phyloP scores from a whole-genome alignment of 768 basidiomycete species.

The Suillus luteus region DNA sequence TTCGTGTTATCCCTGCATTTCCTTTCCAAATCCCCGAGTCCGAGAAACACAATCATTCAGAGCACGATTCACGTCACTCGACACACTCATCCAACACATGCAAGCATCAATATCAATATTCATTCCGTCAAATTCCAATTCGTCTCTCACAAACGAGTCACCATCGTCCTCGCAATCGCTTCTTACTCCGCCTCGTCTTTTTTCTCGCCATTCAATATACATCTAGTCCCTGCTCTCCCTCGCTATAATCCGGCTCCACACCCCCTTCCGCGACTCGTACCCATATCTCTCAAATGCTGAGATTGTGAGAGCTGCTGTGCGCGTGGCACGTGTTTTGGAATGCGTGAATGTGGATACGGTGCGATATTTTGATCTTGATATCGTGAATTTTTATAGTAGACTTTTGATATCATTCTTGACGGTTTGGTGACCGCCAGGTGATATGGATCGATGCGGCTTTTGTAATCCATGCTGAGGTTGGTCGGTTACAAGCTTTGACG shows the following conservation, averaged over 20 bases:
- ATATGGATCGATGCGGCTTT: conserved; percentile 28
- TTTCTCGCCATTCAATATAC: neutral
- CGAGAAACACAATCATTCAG: conserved; percentile 42
- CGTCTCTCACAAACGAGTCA: neutral
- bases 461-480: conserved; percentile 24
- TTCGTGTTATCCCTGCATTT: neutral
- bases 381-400: conserved; percentile 18
- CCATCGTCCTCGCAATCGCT: neutral
- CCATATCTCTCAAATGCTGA: conserved; percentile 20
- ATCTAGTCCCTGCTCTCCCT: conserved; percentile 17
- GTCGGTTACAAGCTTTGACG: conserved; percentile 18
- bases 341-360: conserved; percentile 6
- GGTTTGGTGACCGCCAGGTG: conserved; percentile 13
- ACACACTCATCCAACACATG: conserved; percentile 47
- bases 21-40: conserved; percentile 1
- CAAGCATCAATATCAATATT: conserved; percentile 18
- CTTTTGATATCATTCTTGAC: neutral
- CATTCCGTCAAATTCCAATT: neutral
- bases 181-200: neutral
- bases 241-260: conserved; percentile 28
- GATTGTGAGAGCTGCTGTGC: conserved; percentile 21
- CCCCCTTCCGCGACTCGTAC: conserved; percentile 20
- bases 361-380: conserved; percentile 10
- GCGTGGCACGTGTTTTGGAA: conserved; percentile 20
- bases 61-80: conserved; percentile 46